These are phyloP conservation scores for Parastagonospora avenae DNA, from an alignment of 2,329 filamentous ascomycete genomes.

Conservation along the genomic window DNA sequence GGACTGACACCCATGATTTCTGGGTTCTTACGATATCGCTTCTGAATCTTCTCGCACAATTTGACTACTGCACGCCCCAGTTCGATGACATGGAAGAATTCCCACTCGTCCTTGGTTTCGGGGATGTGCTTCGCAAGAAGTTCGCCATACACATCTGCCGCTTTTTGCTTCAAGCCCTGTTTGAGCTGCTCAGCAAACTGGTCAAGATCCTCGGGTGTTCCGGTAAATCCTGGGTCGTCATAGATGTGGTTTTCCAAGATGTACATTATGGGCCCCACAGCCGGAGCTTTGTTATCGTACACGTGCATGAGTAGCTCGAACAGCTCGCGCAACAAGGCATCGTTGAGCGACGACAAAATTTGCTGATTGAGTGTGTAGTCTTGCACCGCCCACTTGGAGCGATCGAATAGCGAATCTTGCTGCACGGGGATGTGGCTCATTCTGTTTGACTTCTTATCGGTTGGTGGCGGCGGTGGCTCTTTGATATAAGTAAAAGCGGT, in stretches of 20 bases:
- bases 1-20: constrained; percentile 80
- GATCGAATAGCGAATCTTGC: constrained; percentile 50
- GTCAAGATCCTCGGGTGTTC: constrained; percentile 70
- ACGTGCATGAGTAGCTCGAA: constrained; percentile 86
- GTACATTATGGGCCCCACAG: constrained; percentile 78
- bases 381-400: constrained; percentile 56
- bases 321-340: constrained; percentile 82
- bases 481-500: constrained; percentile 83
- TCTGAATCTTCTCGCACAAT: constrained; percentile 85
- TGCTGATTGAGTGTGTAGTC: constrained; percentile 70
- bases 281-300: constrained; percentile 85
- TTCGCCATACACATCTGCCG: constrained; percentile 77
- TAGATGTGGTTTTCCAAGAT: constrained; percentile 83
- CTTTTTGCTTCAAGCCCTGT: constrained; percentile 74
- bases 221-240: constrained; percentile 75
- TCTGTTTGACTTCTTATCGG: constrained; percentile 65
- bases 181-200: constrained; percentile 74
- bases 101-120: constrained; percentile 79
- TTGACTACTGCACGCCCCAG: constrained; percentile 85
- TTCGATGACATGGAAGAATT: constrained; percentile 88
- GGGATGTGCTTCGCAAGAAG: constrained; percentile 82
- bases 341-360: constrained; percentile 75
- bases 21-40: constrained; percentile 86
- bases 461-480: constrained; percentile 67
- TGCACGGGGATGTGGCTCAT: constrained; percentile 51